Evolutionary conservation across 2,329 filamentous ascomycete species (phyloP), one percentile per base, ranked within the genome.

Genomic region (Metarhizium humberi): DNA sequence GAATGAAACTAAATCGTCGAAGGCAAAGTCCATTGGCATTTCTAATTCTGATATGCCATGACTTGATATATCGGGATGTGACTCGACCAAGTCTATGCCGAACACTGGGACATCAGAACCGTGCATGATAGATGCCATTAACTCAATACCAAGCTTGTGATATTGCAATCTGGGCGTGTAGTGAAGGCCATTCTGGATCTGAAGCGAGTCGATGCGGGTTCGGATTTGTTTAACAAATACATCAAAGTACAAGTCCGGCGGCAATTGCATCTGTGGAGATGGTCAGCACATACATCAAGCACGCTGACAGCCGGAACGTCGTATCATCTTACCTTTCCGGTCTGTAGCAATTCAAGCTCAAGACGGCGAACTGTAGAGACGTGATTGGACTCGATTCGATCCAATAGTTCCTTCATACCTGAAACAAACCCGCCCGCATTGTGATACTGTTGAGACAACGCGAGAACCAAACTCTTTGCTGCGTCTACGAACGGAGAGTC

Each of bases 291-390:
- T 18, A 6, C n/a, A n/a, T 14, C 8, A 14, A 20, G n/a, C 34
- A 16, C 38, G 16, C 6, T 36, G 4, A 16, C 8, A 32, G n/a
- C 14, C 11, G 8, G 18, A 34, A n/a, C 13, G 8, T 4, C 5
- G 16, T n/a, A 36, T 14, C 20, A 10, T 48, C 70, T 62, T 62
- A 80, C 78, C 71, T 75, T 79, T 60, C 78, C 79, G 13, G 71
- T 72, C 54, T 76, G 71, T 52, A 81, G 69, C 4, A 81, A 61
- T 56, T 80, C 76, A 18, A 82, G 64, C 63, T 82, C 79, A 1
- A 79, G 64, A 49, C 72, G 73, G 14, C 79, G 73, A 18, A 74
- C 67, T 16, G 73, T 77, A 14, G 59, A 63, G 20, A 76, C 67
- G 46, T 62, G 64, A 8, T 71, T 71, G n/a, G 61, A 63, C 34